Base-by-base conservation (phyloP, 1,139 yeast species). In the Suhomyces terraborum region DNA sequence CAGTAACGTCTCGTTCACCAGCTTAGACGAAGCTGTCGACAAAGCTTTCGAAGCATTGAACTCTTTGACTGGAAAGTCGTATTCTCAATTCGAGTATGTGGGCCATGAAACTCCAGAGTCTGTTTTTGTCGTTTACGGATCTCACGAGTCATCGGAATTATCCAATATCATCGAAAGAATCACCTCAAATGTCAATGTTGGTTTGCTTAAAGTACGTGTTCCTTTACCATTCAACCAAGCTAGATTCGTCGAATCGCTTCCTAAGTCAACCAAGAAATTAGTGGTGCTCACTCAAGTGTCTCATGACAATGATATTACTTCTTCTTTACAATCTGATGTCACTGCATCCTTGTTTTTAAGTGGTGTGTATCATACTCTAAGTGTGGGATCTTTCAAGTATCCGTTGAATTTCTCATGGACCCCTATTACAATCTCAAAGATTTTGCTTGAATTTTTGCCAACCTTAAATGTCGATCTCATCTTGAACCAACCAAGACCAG, bases 91-190 rank as follows among this genome's bases (percentile, higher is more conserved):
- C 55, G 87, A 88, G 61, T 88, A 84, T 62, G 62, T 61, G 46
- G 96, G 96, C 41, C 67, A 71, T 42, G 59, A 64, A 8, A 62
- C 68, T 42, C 83, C 96, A 7, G 77, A 78, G 35, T 78, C 84
- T 23, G 88, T 91, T 12, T 80, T 87, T 59, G 93, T 89, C 22
- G 74, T 82, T 28, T 82, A 84, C 55, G 96, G 96, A 21, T 74
- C 94, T 16, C 67, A 79, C 34, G 93, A 84, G 57, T 66, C 84
- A 13, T 71, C 78, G 36, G 66, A 80, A 48, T 73, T 87, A 31
- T 54, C 75, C 32, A 64, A 68, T 33, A 69, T 77, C 25, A 66
- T 82, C 39, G 50, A 57, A 25, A 62, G 62, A 24, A 59, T 71
- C 19, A 51, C 69, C 5, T 50, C 57, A 13, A 50, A 58, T 14